Conservation (phyloP, 305 asterid species). For the Fraxinus albicans region DNA sequence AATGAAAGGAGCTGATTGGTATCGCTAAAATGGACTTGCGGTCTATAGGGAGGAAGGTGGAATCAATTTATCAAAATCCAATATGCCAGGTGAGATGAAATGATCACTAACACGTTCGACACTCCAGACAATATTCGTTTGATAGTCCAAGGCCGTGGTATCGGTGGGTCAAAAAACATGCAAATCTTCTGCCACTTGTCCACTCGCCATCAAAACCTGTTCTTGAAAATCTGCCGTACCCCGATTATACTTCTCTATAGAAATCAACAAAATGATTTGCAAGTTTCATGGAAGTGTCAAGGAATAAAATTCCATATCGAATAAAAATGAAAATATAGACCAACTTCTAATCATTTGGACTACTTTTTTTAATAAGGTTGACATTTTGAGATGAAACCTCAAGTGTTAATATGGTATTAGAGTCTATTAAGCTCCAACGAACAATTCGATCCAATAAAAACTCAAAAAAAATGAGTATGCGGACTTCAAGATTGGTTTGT, state of each 20-base stretch:
- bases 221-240: background rate
- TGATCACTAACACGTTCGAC: background rate
- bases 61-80: background rate
- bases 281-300: background rate
- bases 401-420: too few relatives aligned
- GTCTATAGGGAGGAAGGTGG: background rate
- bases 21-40: background rate
- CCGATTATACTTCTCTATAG: background rate
- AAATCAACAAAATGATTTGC: background rate
- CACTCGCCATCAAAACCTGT: background rate
- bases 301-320: too few relatives aligned
- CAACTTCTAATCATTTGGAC: too few relatives aligned
- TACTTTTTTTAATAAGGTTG: too few relatives aligned
- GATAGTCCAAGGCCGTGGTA: background rate
- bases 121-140: background rate
- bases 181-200: background rate
- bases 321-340: too few relatives aligned
- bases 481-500: too few relatives aligned
- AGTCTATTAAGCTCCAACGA: too few relatives aligned
- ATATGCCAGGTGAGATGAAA: background rate
- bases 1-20: background rate
- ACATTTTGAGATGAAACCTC: too few relatives aligned
- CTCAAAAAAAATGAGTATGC: too few relatives aligned
- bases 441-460: too few relatives aligned
- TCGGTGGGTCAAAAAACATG: background rate